Conservation (phyloP, 331 rosid genomes). For the Malus hybrid region DNA sequence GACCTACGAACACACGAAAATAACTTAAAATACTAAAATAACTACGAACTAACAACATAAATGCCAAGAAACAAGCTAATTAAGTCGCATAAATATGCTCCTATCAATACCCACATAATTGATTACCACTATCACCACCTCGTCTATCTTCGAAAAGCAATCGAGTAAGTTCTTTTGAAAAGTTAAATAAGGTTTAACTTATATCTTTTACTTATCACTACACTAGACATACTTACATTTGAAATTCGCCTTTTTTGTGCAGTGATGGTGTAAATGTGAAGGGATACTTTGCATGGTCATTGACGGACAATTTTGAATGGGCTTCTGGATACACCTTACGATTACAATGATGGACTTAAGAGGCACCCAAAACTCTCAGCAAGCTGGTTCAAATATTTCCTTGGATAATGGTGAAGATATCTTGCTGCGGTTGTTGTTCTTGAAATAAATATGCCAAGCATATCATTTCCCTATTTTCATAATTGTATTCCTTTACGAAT, state of each 20-base stretch:
- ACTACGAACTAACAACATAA: too few species aligned
- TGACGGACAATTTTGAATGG: background rate
- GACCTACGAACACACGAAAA: too few species aligned
- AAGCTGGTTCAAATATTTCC: background rate
- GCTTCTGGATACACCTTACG: background rate
- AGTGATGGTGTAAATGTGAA: background rate
- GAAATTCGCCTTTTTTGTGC: background rate
- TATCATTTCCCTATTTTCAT: background rate
- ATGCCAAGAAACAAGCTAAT: too few species aligned
- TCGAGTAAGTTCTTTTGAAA: background rate
- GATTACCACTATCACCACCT: too few species aligned
- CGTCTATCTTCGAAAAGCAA: background rate
- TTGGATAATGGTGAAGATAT: background rate
- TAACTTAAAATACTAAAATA: too few species aligned
- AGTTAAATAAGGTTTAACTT: background rate
- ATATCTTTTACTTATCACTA: background rate
- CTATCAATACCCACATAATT: too few species aligned
- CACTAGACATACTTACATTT: background rate
- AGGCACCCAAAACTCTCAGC: background rate
- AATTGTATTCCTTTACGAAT: too few species aligned
- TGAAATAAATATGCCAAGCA: background rate
- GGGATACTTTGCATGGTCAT: background rate
- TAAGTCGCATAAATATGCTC: too few species aligned
- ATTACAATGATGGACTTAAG: background rate
- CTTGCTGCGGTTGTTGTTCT: background rate